Base-by-base conservation (phyloP, 148 eudicot species). In the Fallopia convolvulus region DNA sequence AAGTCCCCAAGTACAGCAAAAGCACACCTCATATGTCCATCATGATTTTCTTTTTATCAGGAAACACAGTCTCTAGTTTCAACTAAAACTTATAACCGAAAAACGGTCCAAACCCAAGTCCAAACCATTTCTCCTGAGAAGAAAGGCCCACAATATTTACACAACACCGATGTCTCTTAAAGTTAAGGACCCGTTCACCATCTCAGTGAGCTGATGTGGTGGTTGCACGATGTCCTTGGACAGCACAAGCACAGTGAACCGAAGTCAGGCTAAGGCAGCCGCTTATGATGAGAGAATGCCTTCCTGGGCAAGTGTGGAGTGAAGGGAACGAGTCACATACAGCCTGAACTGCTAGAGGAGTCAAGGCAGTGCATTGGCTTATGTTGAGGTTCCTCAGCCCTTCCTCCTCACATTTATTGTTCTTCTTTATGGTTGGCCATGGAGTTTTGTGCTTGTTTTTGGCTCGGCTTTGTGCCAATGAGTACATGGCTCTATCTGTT, bases 321-420 rank as follows among this genome's bases (percentile, higher is more conserved):
- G 91, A 85, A 0, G 99, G 99, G 75, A 88, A 95, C 3, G 94
- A 89, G 77, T 95, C 94, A n/a, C 99, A 95, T 9, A 95, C 79
- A 0, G 97, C 97, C 75, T 95, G 99, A 53, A 95, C 99, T 8
- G 99, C 99, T 3, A 91, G 97, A 13, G 99, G 97, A 1, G 99
- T 95, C 20, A 95, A 87, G 73, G 99, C 99, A 0, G 97, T 95
- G 87, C 99, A 95, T 82, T 95, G 99, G 80, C 99, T 95, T 75
- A 95, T 92, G 84, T 94, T 94, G 26, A 95, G 94, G 79, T 89
- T 95, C 84, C 79, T 85, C 8, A 95, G 97, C 33, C 99, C 99
- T 65, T 87, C 92, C n/a, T 33, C 42, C 17, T 89, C 93, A 70
- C 84, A 85, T 8, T 80, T 76, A 70, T 85, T 71, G 72, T 85